Evolutionary conservation across 257 asterid genomes (phyloP), one percentile per base, ranked within the genome.

Genomic region (Solanum lignicaule): DNA sequence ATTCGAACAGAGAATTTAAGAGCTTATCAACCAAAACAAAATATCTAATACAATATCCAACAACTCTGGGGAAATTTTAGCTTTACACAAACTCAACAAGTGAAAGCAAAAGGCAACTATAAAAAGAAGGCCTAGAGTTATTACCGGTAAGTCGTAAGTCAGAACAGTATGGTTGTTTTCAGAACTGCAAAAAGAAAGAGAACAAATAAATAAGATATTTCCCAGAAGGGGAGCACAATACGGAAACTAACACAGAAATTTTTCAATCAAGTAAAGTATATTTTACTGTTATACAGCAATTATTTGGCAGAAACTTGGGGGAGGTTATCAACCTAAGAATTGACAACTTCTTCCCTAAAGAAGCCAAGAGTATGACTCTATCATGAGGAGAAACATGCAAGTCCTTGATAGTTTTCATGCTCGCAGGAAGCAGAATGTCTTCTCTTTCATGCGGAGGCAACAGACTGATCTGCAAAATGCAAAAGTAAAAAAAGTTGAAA

Each of bases 111-210:
- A 84, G 43, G 72, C 12, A 9, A 29, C 75, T 52, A 55, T 33
- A 35, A 84, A 76, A 74, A 74, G 82, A 74, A 62, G 86, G 55
- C 27, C 86, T 11, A 72, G 69, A 87, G 66, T 73, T 82, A 90
- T 94, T 96, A 97, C 99, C 97, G 98, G 98, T 88, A 97, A 92
- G 90, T 95, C 91, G 66, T 93, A 95, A 23, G 94, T 92, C 88
- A 96, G 94, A 88, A 96, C 82, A 33, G 94, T 87, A 87, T 93
- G 94, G 94, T 96, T 95, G 96, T 95, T 97, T 86, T 96, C 95
- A 20, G 92, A 92, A 93, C 99, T 96, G 96, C 79, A 90, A 93
- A 87, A 89, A 79, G 39, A 46, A 82, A 31, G 65, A 89, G 5
- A 87, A 41, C 31, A 60, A 66, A 82, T 69, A 71, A 31, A 46